Base-by-base conservation (phyloP, 345 rosid genomes). In the Acer campestre region DNA sequence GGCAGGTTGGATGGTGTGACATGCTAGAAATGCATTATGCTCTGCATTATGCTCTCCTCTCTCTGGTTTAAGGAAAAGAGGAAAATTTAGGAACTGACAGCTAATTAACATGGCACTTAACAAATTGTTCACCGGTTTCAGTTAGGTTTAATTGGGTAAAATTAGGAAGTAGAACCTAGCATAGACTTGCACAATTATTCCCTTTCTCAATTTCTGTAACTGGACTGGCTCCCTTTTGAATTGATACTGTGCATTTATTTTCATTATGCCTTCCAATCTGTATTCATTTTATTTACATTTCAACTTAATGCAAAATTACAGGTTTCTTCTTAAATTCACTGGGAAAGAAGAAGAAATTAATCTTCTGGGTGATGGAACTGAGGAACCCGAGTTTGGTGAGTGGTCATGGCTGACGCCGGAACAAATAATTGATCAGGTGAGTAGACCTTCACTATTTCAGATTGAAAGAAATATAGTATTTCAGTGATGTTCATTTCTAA, bases 301-400 rank as follows among this genome's bases (percentile, higher is more conserved):
- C 16, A 35, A 7, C 20, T 1, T 1, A 25, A 31, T 73, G 40
- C 20, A 66, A 61, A 62, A 76, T 25, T 35, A 58, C 87, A 96
- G 98, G 98, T 96, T 91, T 83, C 98, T 96, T 29, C 86, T 94
- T 3, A 89, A 87, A 42, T 91, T 96, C 85, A 89, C 86, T 3
- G 98, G 99, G 70, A 85, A 91, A 17, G 98, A 96, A 7, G 93
- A 91, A 10, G 99, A 92, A 81, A 82, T 96, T 79, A 90, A 92
- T 86, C 98, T 94, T 82, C 74, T 86, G 78, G 99, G 98, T 29
- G 97, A 94, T 70, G 93, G 93, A 73, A 82, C 84, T 20, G 99
- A 96, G 90, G 90, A 91, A 83, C 92, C 99, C 1, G 98, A 96
- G 86, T 96, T 96, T 70, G 93, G 97, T 2, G 86, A 88, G 76